Evolutionary conservation across 768 basidiomycete species (phyloP), one percentile per base, ranked within the genome.

Genomic region (Rhizopogon vinicolor): DNA sequence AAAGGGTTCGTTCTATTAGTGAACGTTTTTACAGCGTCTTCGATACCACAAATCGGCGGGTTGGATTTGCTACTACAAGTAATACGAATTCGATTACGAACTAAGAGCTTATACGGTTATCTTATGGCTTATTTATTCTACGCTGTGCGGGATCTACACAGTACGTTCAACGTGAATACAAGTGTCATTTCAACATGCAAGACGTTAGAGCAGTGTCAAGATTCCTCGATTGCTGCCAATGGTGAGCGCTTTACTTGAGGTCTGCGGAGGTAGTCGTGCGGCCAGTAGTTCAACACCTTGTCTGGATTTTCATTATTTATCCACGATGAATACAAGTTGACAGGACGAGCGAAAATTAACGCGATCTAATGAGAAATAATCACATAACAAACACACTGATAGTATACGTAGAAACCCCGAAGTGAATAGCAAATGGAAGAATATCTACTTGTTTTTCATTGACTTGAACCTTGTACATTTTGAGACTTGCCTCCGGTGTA

Each of bases 1-100:
- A 14, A 9, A 8, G 18, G 4, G 4, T 25, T 25, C 4, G 4
- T 41, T 18, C 35, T 43, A 13, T 28, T 16, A 40, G 51, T 25
- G 52, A 76, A 62, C 63, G 75, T 22, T 75, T 68, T 66, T 75
- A 72, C 61, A 56, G 64, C 35, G 66, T 72, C 14, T 75, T 62
- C 56, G 74, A 76, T 55, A 60, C 65, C 16, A 62, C 60, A 3
- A 70, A 68, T 58, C 45, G 44, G 16, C 67, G 58, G 5, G 63
- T 75, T 42, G 75, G 74, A n/a, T 54, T 76, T 10, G 75, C 75
- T 2, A 68, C 59, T 10, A 74, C 73, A 3, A 6, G 54, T 19
- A 65, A 65, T 57, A 76, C 75, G 2, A 22, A 54, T 8, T 29
- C 18, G 6, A 28, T n/a, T 35, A 13, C 28, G 8, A 54, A 54